Evolutionary conservation across 371 early-diverging fungal species (phyloP), one percentile per base, ranked within the genome.

Genomic region (Mycotypha africana): DNA sequence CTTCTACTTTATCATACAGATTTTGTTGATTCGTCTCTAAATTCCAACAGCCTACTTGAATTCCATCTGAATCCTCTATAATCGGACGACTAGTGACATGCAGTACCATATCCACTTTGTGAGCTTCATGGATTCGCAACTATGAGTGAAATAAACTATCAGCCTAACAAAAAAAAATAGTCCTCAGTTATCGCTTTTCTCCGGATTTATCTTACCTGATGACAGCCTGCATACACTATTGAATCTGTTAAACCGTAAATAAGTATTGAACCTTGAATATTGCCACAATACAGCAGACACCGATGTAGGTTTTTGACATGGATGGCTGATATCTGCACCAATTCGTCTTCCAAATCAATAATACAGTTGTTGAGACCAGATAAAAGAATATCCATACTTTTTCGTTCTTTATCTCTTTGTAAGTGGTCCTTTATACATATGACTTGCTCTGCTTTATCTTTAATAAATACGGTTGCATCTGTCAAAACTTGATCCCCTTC

Each of bases 71-170:
- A 41, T 83, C 81, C 55, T 91, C 91, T 53, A 93, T 91, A 50
- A 91, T 89, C 2, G 91, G 91, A 4, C 80, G 78, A 49, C 88
- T 86, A 1, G 82, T 63, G 17, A 83, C 84, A 42, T 80, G 76
- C 12, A 89, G 56, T 19, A 81, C 70, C 12, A 86, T 68, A 38
- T 77, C 74, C 38, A 86, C 74, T 37, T 67, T 23, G 5, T 45
- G 65, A 0, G 86, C 85, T 47, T 80, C 75, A 60, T 90, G 91
- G 79, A 93, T 81, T 36, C 90, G 80, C 37, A 88, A 78, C 85
- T 87, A 52, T 20, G 19, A 14, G 32, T 10, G 22, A 22, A 17
- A 59, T 21, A 9, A 23, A 10, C 15, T 15, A 16, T 38, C 37
- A 28, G 28, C 26, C 4, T 30, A 22, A 22, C n/a, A 8, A n/a